These are phyloP conservation scores for Lichina pygmaea DNA, from an alignment of 495 filamentous ascomycete species.

Conservation along the genomic window DNA sequence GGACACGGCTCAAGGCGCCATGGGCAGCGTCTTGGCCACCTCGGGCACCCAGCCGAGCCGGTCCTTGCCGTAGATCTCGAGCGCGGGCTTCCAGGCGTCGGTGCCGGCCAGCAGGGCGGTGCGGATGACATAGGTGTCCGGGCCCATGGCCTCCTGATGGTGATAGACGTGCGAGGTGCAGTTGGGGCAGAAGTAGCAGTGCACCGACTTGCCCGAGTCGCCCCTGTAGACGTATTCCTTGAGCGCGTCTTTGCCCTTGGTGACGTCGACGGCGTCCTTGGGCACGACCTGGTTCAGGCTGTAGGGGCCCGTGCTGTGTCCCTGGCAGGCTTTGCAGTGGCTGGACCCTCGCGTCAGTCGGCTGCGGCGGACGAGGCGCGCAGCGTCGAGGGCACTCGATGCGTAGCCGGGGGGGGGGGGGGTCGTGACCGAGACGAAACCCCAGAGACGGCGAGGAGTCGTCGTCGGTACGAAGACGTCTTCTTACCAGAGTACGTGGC, in stretches of 20 bases:
- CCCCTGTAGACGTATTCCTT: constrained; percentile 22
- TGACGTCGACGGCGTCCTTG: constrained; percentile 18
- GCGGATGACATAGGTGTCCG: constrained; percentile 19
- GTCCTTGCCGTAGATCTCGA: constrained; percentile 11
- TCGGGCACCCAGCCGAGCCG: constrained; percentile 10
- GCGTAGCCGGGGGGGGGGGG: background rate
- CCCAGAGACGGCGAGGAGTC: background rate
- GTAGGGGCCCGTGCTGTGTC: constrained; percentile 17
- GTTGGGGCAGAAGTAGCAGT: constrained; percentile 27
- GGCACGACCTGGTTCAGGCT: constrained; percentile 24
- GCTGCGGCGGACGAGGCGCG: background rate
- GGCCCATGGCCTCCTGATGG: constrained; percentile 20
- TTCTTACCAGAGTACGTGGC: constrained; percentile 17
- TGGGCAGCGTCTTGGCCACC: constrained; percentile 6
- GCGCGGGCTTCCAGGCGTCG: constrained; percentile 6
- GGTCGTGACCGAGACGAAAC: background rate
- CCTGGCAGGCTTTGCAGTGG: constrained; percentile 26
- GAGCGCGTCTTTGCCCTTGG: constrained; percentile 14
- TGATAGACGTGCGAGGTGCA: constrained; percentile 25
- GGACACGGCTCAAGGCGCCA: background rate
- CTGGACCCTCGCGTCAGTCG: constrained; percentile 5
- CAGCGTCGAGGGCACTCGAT: too few relatives aligned
- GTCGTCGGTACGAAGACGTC: background rate
- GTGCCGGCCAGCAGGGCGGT: constrained; percentile 14
- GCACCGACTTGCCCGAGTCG: constrained; percentile 20